Conservation (phyloP, 1,284 basidiomycete genomes). For the Rhizopogon parksii region DNA sequence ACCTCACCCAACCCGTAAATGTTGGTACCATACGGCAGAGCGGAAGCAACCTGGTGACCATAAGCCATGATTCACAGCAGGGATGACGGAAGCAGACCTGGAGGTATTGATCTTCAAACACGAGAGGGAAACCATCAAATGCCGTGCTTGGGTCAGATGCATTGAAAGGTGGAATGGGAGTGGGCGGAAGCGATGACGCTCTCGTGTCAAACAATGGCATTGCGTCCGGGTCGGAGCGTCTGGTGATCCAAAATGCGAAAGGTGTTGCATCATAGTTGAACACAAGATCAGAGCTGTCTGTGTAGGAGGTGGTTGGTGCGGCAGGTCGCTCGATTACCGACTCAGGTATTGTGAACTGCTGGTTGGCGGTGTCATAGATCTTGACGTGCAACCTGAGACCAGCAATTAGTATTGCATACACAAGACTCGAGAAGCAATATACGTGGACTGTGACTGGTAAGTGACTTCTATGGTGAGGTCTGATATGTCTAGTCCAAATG, state of each 20-base stretch:
- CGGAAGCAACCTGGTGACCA: slow-evolving; percentile 48
- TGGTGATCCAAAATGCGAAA: slow-evolving; percentile 76
- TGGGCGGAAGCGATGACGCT: slow-evolving; percentile 43
- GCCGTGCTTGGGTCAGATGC: slow-evolving; percentile 42
- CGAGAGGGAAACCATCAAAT: slow-evolving; percentile 53
- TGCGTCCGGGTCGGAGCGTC: slow-evolving; percentile 50
- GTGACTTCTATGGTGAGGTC: slow-evolving; percentile 60
- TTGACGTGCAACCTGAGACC: slow-evolving; percentile 62
- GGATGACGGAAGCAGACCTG: slow-evolving; percentile 30
- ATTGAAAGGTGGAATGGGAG: slow-evolving; percentile 46
- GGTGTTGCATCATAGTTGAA: slow-evolving; percentile 65
- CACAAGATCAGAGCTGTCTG: slow-evolving; percentile 43
- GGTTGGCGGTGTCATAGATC: slow-evolving; percentile 59
- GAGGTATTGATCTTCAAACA: slow-evolving; percentile 74
- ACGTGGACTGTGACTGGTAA: slow-evolving; percentile 54
- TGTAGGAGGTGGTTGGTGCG: slow-evolving; percentile 30
- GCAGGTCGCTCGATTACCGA: slow-evolving; percentile 47
- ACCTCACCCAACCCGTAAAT: slow-evolving; percentile 77
- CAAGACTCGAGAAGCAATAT: slow-evolving; percentile 16
- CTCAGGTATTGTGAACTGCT: slow-evolving; percentile 66
- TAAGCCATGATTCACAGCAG: neutral
- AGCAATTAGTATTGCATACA: neutral
- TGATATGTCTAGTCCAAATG: slow-evolving; percentile 62
- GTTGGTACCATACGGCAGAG: slow-evolving; percentile 58
- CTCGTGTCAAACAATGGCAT: slow-evolving; percentile 72